Percentiles rank a stretch among this genome's conserved stretches.
phyloP scores from a whole-genome alignment of 2,329 filamentous ascomycete species.

The Diaporthe helianthi region DNA sequence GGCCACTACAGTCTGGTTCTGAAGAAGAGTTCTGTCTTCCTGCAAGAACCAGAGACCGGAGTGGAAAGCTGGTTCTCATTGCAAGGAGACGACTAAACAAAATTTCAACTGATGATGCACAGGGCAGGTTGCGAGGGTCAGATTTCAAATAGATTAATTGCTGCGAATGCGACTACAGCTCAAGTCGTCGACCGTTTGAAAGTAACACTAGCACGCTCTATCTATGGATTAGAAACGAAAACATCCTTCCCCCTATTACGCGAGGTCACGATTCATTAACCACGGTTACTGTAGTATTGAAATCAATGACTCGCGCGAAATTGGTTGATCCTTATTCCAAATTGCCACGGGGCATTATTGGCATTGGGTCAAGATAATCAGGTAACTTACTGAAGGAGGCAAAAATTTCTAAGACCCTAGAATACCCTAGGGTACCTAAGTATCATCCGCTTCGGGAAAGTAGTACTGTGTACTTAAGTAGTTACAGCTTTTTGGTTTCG shows the following conservation, averaged over 20 bases:
- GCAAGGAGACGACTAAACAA: background rate
- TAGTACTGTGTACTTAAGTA: too few species aligned
- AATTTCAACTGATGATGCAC: background rate
- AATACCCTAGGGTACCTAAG: too few species aligned
- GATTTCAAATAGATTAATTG: background rate
- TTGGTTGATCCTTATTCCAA: background rate
- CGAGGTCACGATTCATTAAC: background rate
- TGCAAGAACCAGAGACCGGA: background rate
- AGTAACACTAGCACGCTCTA: background rate
- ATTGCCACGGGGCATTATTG: background rate
- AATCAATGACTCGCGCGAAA: background rate
- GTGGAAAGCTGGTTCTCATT: background rate
- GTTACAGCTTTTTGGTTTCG: background rate
- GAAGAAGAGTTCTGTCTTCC: conserved; percentile 1
- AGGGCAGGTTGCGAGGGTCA: background rate
- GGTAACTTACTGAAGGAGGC: too few species aligned
- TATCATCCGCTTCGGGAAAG: background rate
- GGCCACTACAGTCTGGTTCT: background rate
- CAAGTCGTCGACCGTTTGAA: background rate
- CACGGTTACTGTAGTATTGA: background rate
- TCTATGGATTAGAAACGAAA: too few species aligned
- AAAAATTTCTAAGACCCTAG: background rate
- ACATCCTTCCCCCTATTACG: background rate
- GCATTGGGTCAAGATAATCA: background rate
- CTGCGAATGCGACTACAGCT: background rate